Evolutionary conservation across 225 moss, liverwort and hornwort species (phyloP).

Genomic region (Thuidium tamariscinum): DNA sequence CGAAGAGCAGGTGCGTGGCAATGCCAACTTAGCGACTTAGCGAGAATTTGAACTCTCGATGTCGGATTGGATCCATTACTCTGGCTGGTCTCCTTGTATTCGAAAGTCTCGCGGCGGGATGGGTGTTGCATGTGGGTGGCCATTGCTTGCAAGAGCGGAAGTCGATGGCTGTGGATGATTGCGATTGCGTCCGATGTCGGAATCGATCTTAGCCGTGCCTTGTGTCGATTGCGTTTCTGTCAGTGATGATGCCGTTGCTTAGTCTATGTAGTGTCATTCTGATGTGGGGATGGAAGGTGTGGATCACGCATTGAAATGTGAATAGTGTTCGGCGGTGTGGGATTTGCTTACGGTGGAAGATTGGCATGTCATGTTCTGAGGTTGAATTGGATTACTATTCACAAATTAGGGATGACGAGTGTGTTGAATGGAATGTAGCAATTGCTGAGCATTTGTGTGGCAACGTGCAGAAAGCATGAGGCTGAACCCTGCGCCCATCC

Average conservation of each 20-base stretch:
- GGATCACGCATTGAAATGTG: neutral
- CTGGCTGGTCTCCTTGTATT: neutral
- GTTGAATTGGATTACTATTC: neutral
- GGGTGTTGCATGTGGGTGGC: neutral
- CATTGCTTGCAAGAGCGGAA: neutral
- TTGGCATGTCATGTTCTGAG: neutral
- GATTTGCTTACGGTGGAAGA: neutral
- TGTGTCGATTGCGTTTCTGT: neutral
- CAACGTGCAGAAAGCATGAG: constrained; percentile 25
- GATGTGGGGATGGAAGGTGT: neutral
- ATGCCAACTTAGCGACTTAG: neutral
- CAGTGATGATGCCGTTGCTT: neutral
- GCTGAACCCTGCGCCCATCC: constrained; percentile 39
- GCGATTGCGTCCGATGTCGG: neutral
- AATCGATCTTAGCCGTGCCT: neutral
- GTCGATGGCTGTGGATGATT: neutral
- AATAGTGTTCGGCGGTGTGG: neutral
- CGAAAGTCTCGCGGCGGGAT: no score
- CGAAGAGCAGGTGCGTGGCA: constrained; percentile 30
- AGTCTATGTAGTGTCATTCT: neutral
- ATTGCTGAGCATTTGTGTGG: neutral
- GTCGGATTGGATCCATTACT: neutral
- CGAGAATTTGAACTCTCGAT: neutral
- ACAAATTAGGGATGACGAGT: neutral
- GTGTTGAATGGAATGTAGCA: neutral